These are phyloP conservation scores for Eimeria acervulina DNA, from an alignment of 169 alveolate species.

Conservation along the genomic window DNA sequence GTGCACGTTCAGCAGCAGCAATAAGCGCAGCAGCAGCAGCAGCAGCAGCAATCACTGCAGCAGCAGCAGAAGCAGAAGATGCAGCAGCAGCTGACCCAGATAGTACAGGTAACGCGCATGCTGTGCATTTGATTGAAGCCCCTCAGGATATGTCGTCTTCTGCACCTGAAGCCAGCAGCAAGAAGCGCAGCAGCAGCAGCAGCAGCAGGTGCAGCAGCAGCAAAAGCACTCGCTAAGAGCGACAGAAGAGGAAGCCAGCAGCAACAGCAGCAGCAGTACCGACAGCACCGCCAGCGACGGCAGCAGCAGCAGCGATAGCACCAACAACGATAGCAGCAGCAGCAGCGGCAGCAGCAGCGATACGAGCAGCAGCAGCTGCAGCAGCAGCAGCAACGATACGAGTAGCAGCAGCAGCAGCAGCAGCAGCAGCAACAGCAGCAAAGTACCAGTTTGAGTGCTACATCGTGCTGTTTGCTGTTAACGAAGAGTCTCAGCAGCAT, in stretches of 20 bases:
- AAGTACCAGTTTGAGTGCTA: constrained; percentile 81
- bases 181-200: not conserved
- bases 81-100: constrained; percentile 89
- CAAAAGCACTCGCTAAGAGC: too few relatives aligned
- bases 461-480: constrained; percentile 56
- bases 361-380: not conserved
- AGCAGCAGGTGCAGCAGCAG: too few relatives aligned
- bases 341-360: not conserved
- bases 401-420: not conserved
- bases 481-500: constrained; percentile 78
- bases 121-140: constrained; percentile 95
- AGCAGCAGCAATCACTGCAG: constrained; percentile 2
- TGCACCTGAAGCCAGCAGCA: constrained; percentile 18
- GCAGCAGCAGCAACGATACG: not conserved
- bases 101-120: constrained; percentile 97
- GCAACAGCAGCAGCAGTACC: too few relatives aligned
- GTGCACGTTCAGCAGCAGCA: not conserved
- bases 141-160: constrained; percentile 93
- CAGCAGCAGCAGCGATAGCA: constrained; percentile 18
- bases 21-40: not conserved
- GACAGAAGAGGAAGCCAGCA: too few relatives aligned
- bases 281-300: not conserved
- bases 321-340: not conserved
- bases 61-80: not conserved
- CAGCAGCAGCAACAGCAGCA: constrained; percentile 6